Percentiles rank a stretch among this genome's conserved stretches.
Evolutionary conservation across 129 eudicot genomes (phyloP).

Genomic region (Saussurea involucrata): DNA sequence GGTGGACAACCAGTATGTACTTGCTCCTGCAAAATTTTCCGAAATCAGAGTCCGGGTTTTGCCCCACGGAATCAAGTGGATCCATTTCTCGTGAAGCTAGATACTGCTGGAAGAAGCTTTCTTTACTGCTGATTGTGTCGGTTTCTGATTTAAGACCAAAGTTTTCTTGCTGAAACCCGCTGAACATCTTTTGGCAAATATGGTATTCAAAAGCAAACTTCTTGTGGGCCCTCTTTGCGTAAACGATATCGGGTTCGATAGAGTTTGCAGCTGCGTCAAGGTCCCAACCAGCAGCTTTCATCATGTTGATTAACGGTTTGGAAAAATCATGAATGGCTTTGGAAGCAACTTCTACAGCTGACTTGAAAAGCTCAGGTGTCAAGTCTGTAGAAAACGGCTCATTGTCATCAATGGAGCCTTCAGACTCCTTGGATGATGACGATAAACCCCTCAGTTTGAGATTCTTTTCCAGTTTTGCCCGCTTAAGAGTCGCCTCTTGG

Average conservation of each 20-base stretch:
- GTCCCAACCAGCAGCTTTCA: conserved; percentile 99
- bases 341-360: conserved; percentile 69
- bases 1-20: conserved; percentile 67
- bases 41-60: conserved; percentile 73
- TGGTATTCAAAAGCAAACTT: conserved; percentile 87
- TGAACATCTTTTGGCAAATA: conserved; percentile 84
- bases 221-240: conserved; percentile 91
- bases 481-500: conserved; percentile 73
- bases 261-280: conserved; percentile 91
- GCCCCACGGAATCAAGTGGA: conserved; percentile 80
- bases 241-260: conserved; percentile 58
- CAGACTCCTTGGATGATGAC: conserved; percentile 61
- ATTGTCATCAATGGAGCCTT: conserved; percentile 38
- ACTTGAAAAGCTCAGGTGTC: conserved; percentile 78
- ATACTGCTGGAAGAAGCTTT: conserved; percentile 69
- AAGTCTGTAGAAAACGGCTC: conserved; percentile 44
- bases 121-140: conserved; percentile 27
- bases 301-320: conserved; percentile 93
- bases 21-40: conserved; percentile 83
- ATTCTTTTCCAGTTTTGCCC: conserved; percentile 77
- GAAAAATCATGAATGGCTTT: conserved; percentile 89
- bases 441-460: conserved; percentile 85
- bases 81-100: conserved; percentile 74
- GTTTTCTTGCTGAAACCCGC: conserved; percentile 70
- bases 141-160: conserved; percentile 51